Evolutionary conservation across 768 basidiomycete species (phyloP), one percentile per base, ranked within the genome.

Genomic region (Pilatotrama ljubarskyi): DNA sequence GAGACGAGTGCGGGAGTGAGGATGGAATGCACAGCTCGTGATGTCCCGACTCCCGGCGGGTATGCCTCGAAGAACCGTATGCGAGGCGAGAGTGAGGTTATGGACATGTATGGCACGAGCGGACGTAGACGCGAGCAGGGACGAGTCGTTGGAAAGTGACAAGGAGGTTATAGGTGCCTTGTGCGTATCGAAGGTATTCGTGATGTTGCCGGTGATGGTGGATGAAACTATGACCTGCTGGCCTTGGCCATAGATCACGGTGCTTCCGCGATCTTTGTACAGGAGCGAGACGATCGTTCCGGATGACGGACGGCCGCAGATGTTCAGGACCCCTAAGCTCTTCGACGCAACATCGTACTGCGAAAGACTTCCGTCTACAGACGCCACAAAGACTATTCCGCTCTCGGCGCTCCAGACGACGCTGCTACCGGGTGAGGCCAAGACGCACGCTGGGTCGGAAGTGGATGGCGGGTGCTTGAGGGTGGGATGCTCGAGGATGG

Each of bases 331-430:
- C 76, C 75, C 49, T 13, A 74, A 69, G 49, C 78, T 77, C 15
- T 79, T 76, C 0, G 75, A 69, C 15, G 80, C 71, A 17, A 58
- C 35, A 14, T 84, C 81, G 63, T 86, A 89, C 70, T 76, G 76
- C 55, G 81, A 78, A 63, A 91, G 80, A 4, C 67, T 71, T 20
- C 77, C 69, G 41, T 53, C 22, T 7, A 74, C 63, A 10, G 79
- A 80, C 1, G 83, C 76, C 37, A 90, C 68, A 66, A 82, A 88
- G 22, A 90, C 77, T 59, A 70, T 73, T 29, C 75, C 70, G 59
- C 82, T 84, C 70, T 88, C 83, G 2, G 76, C 69, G 17, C 85
- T 78, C 88, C 89, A 91, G 15, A 76, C 69, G 58, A 76, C 76
- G 24, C 81, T 71, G 5, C 70, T 74, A 7, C 78, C 75, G 18